Conservation (phyloP, 176 grass and related monocot genomes). For the Themeda triandra region DNA sequence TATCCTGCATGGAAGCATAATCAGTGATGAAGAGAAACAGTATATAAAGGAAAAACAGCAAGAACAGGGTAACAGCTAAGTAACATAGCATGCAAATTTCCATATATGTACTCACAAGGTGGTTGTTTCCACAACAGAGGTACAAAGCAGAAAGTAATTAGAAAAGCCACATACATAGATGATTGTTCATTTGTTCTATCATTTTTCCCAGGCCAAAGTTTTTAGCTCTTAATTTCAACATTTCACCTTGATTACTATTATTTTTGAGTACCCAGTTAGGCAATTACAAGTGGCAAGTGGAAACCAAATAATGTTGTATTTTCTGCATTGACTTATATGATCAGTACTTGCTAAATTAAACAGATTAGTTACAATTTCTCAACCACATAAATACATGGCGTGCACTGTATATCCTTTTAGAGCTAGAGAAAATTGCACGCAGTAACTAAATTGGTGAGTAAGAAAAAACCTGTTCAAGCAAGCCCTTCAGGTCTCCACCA, state of each 20-base stretch:
- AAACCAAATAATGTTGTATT: not conserved
- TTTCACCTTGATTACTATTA: not conserved
- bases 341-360: slow-evolving; percentile 5
- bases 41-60: slow-evolving; percentile 13
- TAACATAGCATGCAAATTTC: not conserved
- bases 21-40: not conserved
- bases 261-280: not conserved
- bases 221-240: not conserved
- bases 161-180: no score
- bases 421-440: slow-evolving; percentile 25
- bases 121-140: not conserved
- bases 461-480: slow-evolving; percentile 84
- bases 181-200: no score
- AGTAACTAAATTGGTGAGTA: not conserved
- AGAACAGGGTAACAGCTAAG: not conserved
- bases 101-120: not conserved
- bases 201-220: not conserved
- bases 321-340: not conserved
- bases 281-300: not conserved
- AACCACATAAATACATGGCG: not conserved
- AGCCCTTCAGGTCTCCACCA: slow-evolving; percentile 78
- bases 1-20: slow-evolving; percentile 60
- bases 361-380: not conserved
- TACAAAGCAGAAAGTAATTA: slow-evolving; percentile 3
- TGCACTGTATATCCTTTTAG: slow-evolving; percentile 8